Percentiles rank a stretch among this genome's conserved stretches.
phyloP scores from a whole-genome alignment of 1,284 basidiomycete genomes.

The Ceratorhiza oryzae-sativae region DNA sequence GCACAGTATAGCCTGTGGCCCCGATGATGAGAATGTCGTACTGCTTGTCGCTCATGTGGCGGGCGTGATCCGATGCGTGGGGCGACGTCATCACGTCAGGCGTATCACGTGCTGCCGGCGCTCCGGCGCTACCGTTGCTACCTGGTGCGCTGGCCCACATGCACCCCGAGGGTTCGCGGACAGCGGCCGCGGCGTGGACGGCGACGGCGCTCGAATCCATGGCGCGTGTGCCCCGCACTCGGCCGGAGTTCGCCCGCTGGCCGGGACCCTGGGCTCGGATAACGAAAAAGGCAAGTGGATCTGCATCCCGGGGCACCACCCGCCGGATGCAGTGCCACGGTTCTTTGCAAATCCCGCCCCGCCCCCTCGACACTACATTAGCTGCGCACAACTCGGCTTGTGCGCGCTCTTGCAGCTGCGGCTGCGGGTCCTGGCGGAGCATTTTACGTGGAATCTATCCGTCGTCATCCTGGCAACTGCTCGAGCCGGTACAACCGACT shows the following conservation, averaged over 20 bases:
- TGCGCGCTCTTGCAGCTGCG: neutral
- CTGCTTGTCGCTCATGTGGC: constrained; percentile 10
- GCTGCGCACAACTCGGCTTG: neutral
- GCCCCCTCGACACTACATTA: neutral
- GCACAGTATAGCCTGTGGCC: constrained; percentile 41
- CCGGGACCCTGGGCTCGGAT: neutral
- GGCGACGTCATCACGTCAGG: constrained; percentile 14
- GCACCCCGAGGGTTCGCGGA: neutral
- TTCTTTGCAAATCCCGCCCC: neutral
- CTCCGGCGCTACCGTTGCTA: neutral
- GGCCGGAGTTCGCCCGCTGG: neutral
- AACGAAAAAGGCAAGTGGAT: neutral
- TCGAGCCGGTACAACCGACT: neutral
- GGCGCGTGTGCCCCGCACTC: neutral
- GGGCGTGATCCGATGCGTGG: neutral
- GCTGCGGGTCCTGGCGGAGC: neutral
- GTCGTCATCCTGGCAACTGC: neutral
- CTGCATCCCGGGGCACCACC: neutral
- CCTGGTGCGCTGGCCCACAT: neutral
- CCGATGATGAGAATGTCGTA: constrained; percentile 41
- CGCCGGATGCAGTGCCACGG: constrained; percentile 1
- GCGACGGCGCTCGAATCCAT: neutral
- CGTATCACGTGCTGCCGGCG: constrained; percentile 9
- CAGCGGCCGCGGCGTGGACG: neutral
- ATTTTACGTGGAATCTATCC: neutral